phyloP scores from a whole-genome alignment of 1,284 basidiomycete genomes.

The Xerocomus tenax region DNA sequence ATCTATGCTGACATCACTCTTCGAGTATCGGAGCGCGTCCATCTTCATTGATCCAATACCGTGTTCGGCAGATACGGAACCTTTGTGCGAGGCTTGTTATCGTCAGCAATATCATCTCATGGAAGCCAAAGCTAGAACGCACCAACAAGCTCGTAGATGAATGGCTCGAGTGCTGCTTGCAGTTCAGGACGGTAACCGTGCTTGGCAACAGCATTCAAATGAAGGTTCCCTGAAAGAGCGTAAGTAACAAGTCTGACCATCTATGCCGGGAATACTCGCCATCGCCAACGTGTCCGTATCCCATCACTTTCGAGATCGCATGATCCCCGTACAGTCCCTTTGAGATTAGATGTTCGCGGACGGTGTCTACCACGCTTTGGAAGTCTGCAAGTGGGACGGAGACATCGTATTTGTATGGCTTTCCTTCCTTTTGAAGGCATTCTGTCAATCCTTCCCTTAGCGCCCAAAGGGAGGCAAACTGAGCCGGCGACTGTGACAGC shows the following conservation, averaged over 20 bases:
- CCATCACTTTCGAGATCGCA: slow-evolving; percentile 75
- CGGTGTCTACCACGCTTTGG: slow-evolving; percentile 80
- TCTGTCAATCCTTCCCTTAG: slow-evolving; percentile 93
- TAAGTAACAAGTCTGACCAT: slow-evolving; percentile 1
- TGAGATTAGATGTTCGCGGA: slow-evolving; percentile 65
- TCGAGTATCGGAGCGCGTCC: slow-evolving; percentile 84
- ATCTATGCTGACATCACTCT: slow-evolving; percentile 70
- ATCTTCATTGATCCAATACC: slow-evolving; percentile 95
- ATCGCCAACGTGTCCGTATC: slow-evolving; percentile 96
- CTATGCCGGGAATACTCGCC: slow-evolving; percentile 43
- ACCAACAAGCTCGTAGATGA: slow-evolving; percentile 89
- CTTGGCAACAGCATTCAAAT: slow-evolving; percentile 87
- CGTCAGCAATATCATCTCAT: slow-evolving; percentile 1
- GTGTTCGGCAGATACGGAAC: slow-evolving; percentile 95
- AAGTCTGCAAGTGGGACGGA: slow-evolving; percentile 86
- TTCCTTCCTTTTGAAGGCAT: slow-evolving; percentile 88
- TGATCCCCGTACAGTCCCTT: slow-evolving; percentile 68
- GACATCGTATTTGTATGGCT: slow-evolving; percentile 96
- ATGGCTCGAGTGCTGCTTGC: slow-evolving; percentile 85
- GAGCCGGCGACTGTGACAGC: slow-evolving; percentile 84
- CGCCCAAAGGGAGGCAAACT: slow-evolving; percentile 86
- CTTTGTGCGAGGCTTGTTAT: slow-evolving; percentile 54
- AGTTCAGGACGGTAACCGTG: slow-evolving; percentile 75
- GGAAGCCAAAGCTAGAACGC: slow-evolving; percentile 27
- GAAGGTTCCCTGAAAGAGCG: slow-evolving; percentile 68